Evolutionary conservation across 2,329 filamentous ascomycete species (phyloP).

Genomic region (Penicillium sp.): DNA sequence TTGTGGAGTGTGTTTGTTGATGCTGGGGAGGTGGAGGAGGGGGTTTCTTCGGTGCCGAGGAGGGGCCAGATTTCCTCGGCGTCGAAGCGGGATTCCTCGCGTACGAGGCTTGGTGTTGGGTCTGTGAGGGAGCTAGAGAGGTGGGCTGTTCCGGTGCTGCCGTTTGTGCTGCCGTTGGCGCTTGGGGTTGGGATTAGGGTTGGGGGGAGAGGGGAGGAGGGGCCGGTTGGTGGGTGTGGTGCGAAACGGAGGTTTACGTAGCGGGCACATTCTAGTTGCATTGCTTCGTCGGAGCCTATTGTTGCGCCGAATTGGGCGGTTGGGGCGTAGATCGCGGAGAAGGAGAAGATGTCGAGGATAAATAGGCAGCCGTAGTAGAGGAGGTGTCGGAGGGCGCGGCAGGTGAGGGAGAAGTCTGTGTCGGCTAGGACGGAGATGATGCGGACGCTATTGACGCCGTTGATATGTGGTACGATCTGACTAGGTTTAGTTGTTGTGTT

Average conservation of each 20-base stretch:
- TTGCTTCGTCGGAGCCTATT: conserved; percentile 72
- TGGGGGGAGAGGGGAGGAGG: conserved; percentile 21
- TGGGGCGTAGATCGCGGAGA: conserved; percentile 84
- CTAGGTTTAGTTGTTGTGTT: background rate
- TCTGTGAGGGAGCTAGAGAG: conserved; percentile 24
- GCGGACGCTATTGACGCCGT: conserved; percentile 86
- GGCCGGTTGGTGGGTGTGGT: conserved; percentile 31
- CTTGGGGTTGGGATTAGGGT: conserved; percentile 13
- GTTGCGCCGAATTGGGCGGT: conserved; percentile 70
- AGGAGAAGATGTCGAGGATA: conserved; percentile 93
- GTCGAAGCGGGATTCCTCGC: conserved; percentile 27
- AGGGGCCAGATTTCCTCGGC: conserved; percentile 47
- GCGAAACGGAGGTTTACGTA: conserved; percentile 68
- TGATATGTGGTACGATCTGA: conserved; percentile 77
- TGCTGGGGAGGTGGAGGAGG: conserved; percentile 9
- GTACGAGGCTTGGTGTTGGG: conserved; percentile 19
- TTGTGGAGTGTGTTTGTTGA: conserved; percentile 7
- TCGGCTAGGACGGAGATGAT: conserved; percentile 83
- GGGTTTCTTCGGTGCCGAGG: conserved; percentile 31
- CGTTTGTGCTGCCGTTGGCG: conserved; percentile 19
- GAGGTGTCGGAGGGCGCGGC: conserved; percentile 82
- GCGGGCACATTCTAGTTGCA: conserved; percentile 82
- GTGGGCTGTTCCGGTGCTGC: conserved; percentile 8
- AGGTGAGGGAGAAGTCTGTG: conserved; percentile 81
- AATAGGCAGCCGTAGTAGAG: conserved; percentile 90